These are phyloP conservation scores for Leccinum obscurum DNA, from an alignment of 768 basidiomycete genomes.

Conservation along the genomic window DNA sequence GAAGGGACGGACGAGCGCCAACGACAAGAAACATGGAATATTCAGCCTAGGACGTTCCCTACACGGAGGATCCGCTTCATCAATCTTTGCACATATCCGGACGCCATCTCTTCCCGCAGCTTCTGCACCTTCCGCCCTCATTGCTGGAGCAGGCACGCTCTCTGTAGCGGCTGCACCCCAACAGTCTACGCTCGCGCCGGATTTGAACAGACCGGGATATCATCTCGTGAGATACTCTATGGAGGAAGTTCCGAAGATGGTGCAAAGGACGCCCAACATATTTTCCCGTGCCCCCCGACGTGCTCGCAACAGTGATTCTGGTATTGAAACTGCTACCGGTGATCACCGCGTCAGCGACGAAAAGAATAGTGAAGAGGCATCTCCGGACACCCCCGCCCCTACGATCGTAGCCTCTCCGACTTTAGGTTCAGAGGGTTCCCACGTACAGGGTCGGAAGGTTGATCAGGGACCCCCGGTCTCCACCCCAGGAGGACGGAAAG, in stretches of 20 bases:
- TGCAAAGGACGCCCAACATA: slow-evolving; percentile 2
- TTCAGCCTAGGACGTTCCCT: slow-evolving; percentile 19
- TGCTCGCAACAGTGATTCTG: slow-evolving; percentile 14
- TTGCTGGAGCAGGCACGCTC: slow-evolving; percentile 67
- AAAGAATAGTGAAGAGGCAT: slow-evolving; percentile 13
- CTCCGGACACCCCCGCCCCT: slow-evolving; percentile 16
- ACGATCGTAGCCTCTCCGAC: slow-evolving; percentile 21
- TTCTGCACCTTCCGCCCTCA: slow-evolving; percentile 51
- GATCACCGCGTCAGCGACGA: slow-evolving; percentile 1
- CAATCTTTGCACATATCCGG: slow-evolving; percentile 23
- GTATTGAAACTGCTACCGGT: background rate
- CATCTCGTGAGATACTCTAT: slow-evolving; percentile 55
- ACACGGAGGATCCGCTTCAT: slow-evolving; percentile 27
- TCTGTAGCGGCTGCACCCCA: slow-evolving; percentile 59
- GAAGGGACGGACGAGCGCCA: background rate
- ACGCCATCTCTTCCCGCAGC: slow-evolving; percentile 23
- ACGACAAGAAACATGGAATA: slow-evolving; percentile 4
- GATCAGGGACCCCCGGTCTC: background rate
- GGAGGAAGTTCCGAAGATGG: slow-evolving; percentile 8
- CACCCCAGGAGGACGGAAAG: slow-evolving; percentile 18
- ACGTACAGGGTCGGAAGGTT: background rate
- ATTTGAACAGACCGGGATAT: slow-evolving; percentile 63
- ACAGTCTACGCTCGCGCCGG: slow-evolving; percentile 50
- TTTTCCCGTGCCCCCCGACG: slow-evolving; percentile 12
- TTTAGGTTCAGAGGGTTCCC: slow-evolving; percentile 5